phyloP scores from a whole-genome alignment of 192 early-diverging fungal species.

The Linnemannia exigua region DNA sequence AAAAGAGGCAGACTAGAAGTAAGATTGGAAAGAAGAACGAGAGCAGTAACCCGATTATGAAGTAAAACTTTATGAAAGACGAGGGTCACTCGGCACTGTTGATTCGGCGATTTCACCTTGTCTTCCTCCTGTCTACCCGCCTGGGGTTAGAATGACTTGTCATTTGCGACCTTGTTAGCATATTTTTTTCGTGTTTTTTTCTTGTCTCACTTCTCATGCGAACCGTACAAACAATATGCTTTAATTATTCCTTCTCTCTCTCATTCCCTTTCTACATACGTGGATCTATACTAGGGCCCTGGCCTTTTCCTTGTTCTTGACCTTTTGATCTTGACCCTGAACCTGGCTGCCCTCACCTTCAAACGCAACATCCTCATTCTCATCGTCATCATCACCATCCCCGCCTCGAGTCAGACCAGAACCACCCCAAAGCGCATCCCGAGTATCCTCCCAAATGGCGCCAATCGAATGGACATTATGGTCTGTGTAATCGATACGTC shows the following conservation, averaged over 20 bases:
- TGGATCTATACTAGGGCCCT: neutral
- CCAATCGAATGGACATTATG: conserved; percentile 33
- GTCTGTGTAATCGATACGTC: conserved; percentile 38
- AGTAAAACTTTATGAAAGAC: too few species aligned
- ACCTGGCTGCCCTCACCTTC: neutral
- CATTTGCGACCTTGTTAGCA: neutral
- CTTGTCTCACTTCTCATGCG: neutral
- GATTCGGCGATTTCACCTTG: neutral
- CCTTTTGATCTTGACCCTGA: neutral
- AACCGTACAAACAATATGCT: neutral
- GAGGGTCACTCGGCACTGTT: neutral
- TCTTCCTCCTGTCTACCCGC: neutral
- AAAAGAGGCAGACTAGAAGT: neutral
- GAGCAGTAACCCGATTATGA: too few species aligned
- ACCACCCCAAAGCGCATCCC: conserved; percentile 23
- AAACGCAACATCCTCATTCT: neutral
- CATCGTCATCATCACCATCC: neutral
- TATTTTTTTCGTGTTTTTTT: neutral
- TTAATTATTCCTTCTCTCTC: neutral
- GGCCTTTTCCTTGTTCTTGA: too few species aligned
- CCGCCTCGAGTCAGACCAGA: neutral
- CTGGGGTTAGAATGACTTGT: neutral
- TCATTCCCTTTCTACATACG: neutral
- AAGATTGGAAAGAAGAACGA: neutral
- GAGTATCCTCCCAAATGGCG: conserved; percentile 19